These are phyloP conservation scores for Durusdinium trenchii DNA, from an alignment of 73 alveolate genomes.

Conservation along the genomic window DNA sequence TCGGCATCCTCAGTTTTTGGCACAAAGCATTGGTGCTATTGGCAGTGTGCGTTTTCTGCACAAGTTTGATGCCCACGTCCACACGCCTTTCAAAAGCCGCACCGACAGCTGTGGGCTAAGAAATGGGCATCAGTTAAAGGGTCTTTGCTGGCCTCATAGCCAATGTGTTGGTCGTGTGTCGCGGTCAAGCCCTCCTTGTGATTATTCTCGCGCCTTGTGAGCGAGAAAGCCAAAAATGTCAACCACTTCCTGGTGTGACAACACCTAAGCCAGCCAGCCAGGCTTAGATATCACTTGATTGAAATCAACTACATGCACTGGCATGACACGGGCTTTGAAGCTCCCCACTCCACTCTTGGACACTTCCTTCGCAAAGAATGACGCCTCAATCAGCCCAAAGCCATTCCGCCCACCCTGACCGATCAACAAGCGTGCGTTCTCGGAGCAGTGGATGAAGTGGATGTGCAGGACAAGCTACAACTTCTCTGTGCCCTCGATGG, in stretches of 20 bases:
- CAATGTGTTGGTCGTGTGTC: too few relatives aligned
- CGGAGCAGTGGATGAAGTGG: too few relatives aligned
- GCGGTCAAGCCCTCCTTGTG: too few relatives aligned
- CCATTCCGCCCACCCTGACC: not conserved
- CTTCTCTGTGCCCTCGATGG: not conserved
- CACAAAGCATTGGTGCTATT: too few relatives aligned
- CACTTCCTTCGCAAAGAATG: constrained; percentile 62
- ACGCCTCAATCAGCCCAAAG: not conserved
- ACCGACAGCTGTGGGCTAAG: too few relatives aligned
- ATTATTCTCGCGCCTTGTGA: constrained; percentile 9
- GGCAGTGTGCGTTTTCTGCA: too few relatives aligned
- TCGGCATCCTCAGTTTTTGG: too few relatives aligned
- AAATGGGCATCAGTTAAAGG: too few relatives aligned
- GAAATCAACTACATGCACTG: not conserved
- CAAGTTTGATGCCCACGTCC: too few relatives aligned
- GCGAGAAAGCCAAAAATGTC: constrained; percentile 69
- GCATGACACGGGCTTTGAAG: not conserved
- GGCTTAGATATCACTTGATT: not conserved
- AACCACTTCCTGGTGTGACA: constrained; percentile 86
- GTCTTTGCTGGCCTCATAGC: too few relatives aligned
- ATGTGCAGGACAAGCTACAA: too few relatives aligned
- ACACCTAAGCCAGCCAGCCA: not conserved
- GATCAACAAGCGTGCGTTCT: not conserved
- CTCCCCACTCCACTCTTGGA: constrained; percentile 58
- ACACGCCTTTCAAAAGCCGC: too few relatives aligned